These are phyloP conservation scores for Ilyonectria robusta DNA, from an alignment of 2,329 filamentous ascomycete species.

Conservation along the genomic window DNA sequence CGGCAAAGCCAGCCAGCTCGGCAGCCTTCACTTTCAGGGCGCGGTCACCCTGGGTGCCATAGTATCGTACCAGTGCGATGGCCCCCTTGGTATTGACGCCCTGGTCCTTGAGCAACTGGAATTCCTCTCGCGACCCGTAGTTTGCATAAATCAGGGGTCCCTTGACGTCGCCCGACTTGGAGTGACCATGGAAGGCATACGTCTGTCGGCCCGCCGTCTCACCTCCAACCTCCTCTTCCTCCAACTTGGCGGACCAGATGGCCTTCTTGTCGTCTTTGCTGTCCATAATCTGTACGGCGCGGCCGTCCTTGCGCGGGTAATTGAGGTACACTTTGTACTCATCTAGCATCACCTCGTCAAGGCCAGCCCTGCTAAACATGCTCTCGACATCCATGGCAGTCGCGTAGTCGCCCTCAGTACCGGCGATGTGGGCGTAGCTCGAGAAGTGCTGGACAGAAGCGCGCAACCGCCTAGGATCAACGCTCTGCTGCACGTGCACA, in stretches of 20 bases:
- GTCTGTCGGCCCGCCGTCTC: conserved; percentile 77
- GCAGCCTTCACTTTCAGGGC: conserved; percentile 92
- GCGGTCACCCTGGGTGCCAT: conserved; percentile 79
- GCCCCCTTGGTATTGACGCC: conserved; percentile 83
- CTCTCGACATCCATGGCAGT: conserved; percentile 88
- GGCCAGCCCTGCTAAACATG: conserved; percentile 78
- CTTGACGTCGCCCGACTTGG: conserved; percentile 86
- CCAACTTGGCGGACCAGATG: conserved; percentile 84
- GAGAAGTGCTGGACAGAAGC: conserved; percentile 84
- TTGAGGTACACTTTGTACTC: conserved; percentile 93
- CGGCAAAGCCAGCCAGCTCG: conserved; percentile 86
- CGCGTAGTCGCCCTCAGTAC: conserved; percentile 92
- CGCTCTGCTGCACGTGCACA: conserved; percentile 78
- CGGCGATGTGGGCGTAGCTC: conserved; percentile 89
- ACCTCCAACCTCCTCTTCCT: conserved; percentile 81
- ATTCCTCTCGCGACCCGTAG: conserved; percentile 89
- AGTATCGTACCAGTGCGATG: conserved; percentile 87
- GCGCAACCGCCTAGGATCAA: conserved; percentile 79
- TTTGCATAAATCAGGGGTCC: conserved; percentile 94
- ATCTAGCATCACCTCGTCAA: conserved; percentile 84
- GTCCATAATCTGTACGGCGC: conserved; percentile 85
- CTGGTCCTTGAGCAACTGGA: conserved; percentile 77
- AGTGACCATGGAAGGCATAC: conserved; percentile 88
- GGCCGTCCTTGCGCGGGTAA: conserved; percentile 84
- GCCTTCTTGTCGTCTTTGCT: conserved; percentile 69